Evolutionary conservation across 2,329 filamentous ascomycete species (phyloP), one percentile per base, ranked within the genome.

Genomic region (Claviceps cyperi): DNA sequence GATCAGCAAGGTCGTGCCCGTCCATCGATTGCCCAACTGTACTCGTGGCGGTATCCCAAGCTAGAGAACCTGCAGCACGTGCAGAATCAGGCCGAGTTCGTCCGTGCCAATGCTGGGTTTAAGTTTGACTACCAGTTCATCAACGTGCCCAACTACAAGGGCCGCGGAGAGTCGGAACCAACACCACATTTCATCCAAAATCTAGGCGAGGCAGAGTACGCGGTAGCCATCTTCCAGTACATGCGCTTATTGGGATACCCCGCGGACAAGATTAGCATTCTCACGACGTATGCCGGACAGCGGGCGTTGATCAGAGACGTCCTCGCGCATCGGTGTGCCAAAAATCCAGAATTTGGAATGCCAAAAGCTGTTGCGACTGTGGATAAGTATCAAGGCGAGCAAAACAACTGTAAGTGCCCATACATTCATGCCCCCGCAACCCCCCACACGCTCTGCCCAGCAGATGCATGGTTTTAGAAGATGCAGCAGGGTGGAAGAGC

Each of bases 331-430:
- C 78, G 92, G 52, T 98, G 92, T 66, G 83, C 81, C 38, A 84
- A 79, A 58, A 94, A 89, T 59, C 71, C 81, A 2, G 71, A 97
- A 19, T 98, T 98, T 67, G 90, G 91, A 8, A 70, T 95, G 65
- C 92, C 92, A 17, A 85, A 83, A 66, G 83, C 85, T 49, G 87
- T 98, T 28, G 90, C 87, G 3, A 98, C 94, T 5, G 91, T 98
- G 55, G 92, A 98, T 70, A 96, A 95, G 66, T 98, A 97, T 62
- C 92, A 98, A 70, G 94, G 92, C 64, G 92, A 98, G 72, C 92
- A 98, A 68, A 98, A 98, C 67, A 92, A 98, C 62, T 97, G 87
- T 92, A 75, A 75, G 85, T 80, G 50, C 39, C 32, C 21, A 41
- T 21, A 19, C 24, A n/a, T 13, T 5, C 15, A 44, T 32, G 22